Evolutionary conservation across 495 filamentous ascomycete species (phyloP).

Genomic region (Tuber brumale): DNA sequence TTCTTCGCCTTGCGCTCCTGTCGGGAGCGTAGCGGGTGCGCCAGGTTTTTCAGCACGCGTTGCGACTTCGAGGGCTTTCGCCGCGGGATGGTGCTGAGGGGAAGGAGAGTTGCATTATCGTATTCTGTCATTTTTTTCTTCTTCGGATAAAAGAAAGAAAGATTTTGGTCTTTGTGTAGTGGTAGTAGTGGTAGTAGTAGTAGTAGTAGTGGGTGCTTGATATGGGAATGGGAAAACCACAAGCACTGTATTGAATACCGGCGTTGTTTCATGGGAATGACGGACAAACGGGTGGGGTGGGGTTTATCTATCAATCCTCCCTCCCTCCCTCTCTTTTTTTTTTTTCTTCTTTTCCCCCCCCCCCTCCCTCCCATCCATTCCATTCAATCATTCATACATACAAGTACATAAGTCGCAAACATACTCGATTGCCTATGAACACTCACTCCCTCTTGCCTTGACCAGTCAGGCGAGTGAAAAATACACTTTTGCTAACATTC

Average conservation of each 20-base stretch:
- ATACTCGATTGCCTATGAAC: background rate
- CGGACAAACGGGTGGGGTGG: background rate
- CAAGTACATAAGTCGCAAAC: too few relatives aligned
- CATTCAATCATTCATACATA: background rate
- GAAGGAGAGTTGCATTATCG: slow-evolving; percentile 10
- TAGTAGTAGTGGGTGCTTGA: background rate
- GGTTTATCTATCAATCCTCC: background rate
- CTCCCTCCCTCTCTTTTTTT: background rate
- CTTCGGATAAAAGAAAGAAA: background rate
- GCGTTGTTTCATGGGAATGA: background rate
- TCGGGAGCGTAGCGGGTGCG: slow-evolving; percentile 26
- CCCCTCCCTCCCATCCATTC: background rate
- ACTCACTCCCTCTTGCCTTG: background rate
- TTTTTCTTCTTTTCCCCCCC: too few relatives aligned
- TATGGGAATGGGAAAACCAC: background rate
- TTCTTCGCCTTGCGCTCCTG: slow-evolving; percentile 31
- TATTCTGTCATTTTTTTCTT: background rate
- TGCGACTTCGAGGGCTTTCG: slow-evolving; percentile 27
- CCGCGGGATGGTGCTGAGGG: slow-evolving; percentile 15
- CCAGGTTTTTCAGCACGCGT: slow-evolving; percentile 20
- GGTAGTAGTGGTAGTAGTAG: too few relatives aligned
- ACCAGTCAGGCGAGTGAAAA: background rate
- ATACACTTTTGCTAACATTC: background rate
- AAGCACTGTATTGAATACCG: background rate
- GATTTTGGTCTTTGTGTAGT: background rate